Conservation (phyloP, 2,329 filamentous ascomycete genomes). For the Curvularia hawaiiensis region DNA sequence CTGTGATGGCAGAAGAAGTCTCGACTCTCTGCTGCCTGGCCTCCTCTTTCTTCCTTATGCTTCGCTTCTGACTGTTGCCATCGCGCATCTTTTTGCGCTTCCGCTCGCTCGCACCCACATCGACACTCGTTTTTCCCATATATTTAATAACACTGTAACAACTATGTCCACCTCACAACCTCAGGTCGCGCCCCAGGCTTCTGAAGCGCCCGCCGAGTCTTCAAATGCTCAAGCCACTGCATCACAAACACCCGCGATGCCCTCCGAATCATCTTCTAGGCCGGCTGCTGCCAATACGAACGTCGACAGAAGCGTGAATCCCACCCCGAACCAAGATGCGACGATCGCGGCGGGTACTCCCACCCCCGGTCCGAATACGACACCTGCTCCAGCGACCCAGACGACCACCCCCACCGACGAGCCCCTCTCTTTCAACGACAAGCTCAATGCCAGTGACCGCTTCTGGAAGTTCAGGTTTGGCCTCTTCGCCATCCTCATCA, state of each 20-base stretch:
- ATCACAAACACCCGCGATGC: neutral
- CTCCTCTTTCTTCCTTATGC: constrained; percentile 6
- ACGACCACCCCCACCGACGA: constrained; percentile 12
- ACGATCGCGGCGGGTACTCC: constrained; percentile 8
- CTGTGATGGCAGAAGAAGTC: constrained; percentile 3
- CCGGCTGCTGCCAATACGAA: constrained; percentile 9
- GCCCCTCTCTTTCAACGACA: constrained; percentile 25
- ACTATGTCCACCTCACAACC: constrained; percentile 21
- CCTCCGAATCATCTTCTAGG: constrained; percentile 5
- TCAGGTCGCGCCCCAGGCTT: constrained; percentile 5
- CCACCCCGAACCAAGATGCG: constrained; percentile 3
- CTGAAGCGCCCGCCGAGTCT: constrained; percentile 1
- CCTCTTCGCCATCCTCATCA: constrained; percentile 27
- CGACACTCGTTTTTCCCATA: constrained; percentile 6
- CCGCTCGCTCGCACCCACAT: constrained; percentile 11
- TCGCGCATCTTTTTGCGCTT: constrained; percentile 16
- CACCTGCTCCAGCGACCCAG: constrained; percentile 4
- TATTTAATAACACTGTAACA: neutral
- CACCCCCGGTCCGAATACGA: constrained; percentile 5
- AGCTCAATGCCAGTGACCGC: constrained; percentile 35
- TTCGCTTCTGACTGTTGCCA: constrained; percentile 2
- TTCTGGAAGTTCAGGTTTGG: constrained; percentile 42
- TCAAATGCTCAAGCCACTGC: neutral
- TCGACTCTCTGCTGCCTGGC: constrained; percentile 7
- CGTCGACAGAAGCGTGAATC: neutral